These are phyloP conservation scores for Leucogyrophana mollusca DNA, from an alignment of 768 basidiomycete species.

Conservation along the genomic window DNA sequence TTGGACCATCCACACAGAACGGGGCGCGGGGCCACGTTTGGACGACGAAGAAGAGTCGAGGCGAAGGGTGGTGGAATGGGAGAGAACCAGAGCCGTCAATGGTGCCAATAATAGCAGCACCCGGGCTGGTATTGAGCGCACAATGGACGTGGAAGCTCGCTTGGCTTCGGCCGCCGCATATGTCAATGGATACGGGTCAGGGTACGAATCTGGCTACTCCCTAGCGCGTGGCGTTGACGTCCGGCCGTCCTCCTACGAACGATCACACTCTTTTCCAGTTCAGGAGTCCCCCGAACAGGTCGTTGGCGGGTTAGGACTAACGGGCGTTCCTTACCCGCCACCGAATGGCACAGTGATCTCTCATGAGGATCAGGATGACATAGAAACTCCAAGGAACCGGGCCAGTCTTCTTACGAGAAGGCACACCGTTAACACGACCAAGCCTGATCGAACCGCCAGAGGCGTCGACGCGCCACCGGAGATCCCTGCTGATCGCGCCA, in stretches of 20 bases:
- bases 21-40: conserved; percentile 11
- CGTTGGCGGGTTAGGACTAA: conserved; percentile 24
- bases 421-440: conserved; percentile 19
- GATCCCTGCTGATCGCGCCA: conserved; percentile 12
- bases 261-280: conserved; percentile 22
- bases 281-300: conserved; percentile 26
- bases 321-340: conserved; percentile 21
- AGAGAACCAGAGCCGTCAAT: conserved; percentile 7
- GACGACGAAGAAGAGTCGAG: conserved; percentile 26
- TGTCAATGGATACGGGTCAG: conserved; percentile 31
- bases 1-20: conserved; percentile 28
- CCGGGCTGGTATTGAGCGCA: conserved; percentile 1
- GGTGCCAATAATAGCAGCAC: background rate
- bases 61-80: conserved; percentile 11
- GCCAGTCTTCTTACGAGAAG: conserved; percentile 18
- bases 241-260: conserved; percentile 12
- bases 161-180: conserved; percentile 37
- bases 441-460: conserved; percentile 17
- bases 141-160: conserved; percentile 10
- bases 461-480: conserved; percentile 16
- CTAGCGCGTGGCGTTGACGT: conserved; percentile 12
- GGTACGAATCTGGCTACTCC: conserved; percentile 30
- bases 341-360: conserved; percentile 21
- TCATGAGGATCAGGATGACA: conserved; percentile 23
- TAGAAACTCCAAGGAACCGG: conserved; percentile 21